Conservation (phyloP, 768 basidiomycete species). For the Pluteus cervinus region DNA sequence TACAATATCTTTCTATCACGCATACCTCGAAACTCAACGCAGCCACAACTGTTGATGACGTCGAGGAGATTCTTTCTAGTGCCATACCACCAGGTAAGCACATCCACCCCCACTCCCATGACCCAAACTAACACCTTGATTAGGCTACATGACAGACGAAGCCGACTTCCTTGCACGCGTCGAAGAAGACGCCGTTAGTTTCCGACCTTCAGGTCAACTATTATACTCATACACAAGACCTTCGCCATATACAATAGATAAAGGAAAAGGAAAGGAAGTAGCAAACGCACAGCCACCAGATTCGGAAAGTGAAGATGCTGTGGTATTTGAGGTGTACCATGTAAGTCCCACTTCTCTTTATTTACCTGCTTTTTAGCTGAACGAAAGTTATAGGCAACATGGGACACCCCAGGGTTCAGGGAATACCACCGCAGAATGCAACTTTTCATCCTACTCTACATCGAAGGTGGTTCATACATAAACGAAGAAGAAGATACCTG, state of each 20-base stretch:
- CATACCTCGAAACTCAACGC: conserved; percentile 62
- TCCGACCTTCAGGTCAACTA: conserved; percentile 71
- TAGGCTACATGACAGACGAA: conserved; percentile 70
- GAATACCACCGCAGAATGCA: conserved; percentile 94
- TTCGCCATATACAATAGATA: conserved; percentile 27
- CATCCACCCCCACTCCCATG: neutral
- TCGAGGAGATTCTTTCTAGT: conserved; percentile 67
- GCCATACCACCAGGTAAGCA: conserved; percentile 70
- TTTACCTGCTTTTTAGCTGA: neutral
- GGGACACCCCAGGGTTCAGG: conserved; percentile 80
- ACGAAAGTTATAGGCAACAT: conserved; percentile 53
- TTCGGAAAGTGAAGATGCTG: conserved; percentile 48
- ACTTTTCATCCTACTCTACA: conserved; percentile 88
- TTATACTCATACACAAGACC: conserved; percentile 75
- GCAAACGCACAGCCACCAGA: conserved; percentile 30
- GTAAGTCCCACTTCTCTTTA: conserved; percentile 37
- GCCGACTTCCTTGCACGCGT: conserved; percentile 62
- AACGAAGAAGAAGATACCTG: conserved; percentile 89
- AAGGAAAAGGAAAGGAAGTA: conserved; percentile 50
- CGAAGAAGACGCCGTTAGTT: conserved; percentile 69
- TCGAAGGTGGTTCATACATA: conserved; percentile 94
- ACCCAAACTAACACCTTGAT: conserved; percentile 2
- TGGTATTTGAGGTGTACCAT: conserved; percentile 90
- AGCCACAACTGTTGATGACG: conserved; percentile 77
- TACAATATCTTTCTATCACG: conserved; percentile 64